These are phyloP conservation scores for Lactarius tabidus DNA, from an alignment of 768 basidiomycete genomes.

Conservation along the genomic window DNA sequence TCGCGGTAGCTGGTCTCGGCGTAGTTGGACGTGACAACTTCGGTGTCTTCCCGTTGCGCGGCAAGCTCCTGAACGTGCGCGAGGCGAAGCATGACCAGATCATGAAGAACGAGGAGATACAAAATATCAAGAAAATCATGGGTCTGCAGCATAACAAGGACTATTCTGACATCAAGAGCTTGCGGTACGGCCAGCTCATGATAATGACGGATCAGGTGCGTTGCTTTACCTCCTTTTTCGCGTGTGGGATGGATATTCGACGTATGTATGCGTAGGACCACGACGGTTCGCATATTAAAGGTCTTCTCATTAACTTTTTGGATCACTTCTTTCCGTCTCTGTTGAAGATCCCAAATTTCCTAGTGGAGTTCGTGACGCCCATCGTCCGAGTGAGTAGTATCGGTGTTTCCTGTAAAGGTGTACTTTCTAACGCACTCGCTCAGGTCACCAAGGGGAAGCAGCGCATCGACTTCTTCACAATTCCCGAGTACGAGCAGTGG, in stretches of 20 bases:
- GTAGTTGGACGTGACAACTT: slow-evolving; percentile 97
- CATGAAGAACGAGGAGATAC: slow-evolving; percentile 97
- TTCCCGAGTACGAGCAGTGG: slow-evolving; percentile 97
- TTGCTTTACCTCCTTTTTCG: background rate
- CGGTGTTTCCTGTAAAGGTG: background rate
- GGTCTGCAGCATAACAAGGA: slow-evolving; percentile 93
- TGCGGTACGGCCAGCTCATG: slow-evolving; percentile 95
- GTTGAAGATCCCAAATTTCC: slow-evolving; percentile 82
- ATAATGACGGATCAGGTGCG: slow-evolving; percentile 99
- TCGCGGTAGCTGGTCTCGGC: slow-evolving; percentile 90
- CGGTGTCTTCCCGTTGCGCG: slow-evolving; percentile 96
- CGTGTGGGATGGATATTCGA: background rate
- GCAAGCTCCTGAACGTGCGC: slow-evolving; percentile 94
- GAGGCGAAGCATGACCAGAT: slow-evolving; percentile 96
- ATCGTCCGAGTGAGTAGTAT: slow-evolving; percentile 76
- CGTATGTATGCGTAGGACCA: slow-evolving; percentile 64
- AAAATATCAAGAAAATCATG: slow-evolving; percentile 97
- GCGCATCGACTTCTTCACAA: slow-evolving; percentile 87
- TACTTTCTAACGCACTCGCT: background rate
- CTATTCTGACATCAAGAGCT: slow-evolving; percentile 58
- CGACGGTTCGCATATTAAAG: slow-evolving; percentile 99
- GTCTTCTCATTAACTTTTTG: slow-evolving; percentile 96
- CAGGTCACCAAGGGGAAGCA: slow-evolving; percentile 78
- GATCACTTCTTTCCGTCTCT: slow-evolving; percentile 97
- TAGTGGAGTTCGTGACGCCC: slow-evolving; percentile 98